Base-by-base conservation (phyloP, 2,329 filamentous ascomycete genomes). In the Colletotrichum spinosum region DNA sequence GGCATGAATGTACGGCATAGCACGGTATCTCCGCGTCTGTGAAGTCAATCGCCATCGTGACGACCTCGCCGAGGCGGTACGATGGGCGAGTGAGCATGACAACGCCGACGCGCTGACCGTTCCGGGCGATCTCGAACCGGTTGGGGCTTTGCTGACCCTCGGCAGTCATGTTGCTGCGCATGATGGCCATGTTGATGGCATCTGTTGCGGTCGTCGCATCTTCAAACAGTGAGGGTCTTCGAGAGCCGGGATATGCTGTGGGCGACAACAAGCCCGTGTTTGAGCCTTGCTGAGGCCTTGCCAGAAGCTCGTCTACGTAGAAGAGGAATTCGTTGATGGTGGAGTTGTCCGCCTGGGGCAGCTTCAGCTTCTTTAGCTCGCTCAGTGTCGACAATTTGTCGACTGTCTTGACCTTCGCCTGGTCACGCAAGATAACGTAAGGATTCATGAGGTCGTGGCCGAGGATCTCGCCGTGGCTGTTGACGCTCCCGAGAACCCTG, bases 371-470 rank as follows among this genome's bases (percentile, higher is more conserved):
- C 46, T 46, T 67, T 2, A 65, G 58, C 45, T 70, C 70, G 38
- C 69, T 60, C 10, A 67, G 65, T 33, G 53, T 66, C n/a, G 55
- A 46, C 39, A 53, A 58, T 69, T 79, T 77, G 48, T 83, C 82
- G 49, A 87, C 70, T 48, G 81, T 83, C 69, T 84, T 85, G 37
- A 92, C 87, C 58, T 86, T 85, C 3, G 96, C 95, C 75, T 92
- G 88, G 72, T 98, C 95, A 60, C 90, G 90, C 49, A 98, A 84
- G 57, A 98, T 84, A 37, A 98, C 92, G 74, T 98, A 97, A 0
- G 96, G 96, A 44, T 89, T 91, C 91, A 97, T 97, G 12, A 99
- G 83, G 76, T 99, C 95, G 76, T 99, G 95, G 1, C 94, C 93
- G 12, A 97, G 85, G 39, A 97, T 91, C 72, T 97, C 93, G 69